These are phyloP conservation scores for Elaeis oleifera DNA, from an alignment of 202 grass and related monocot species.

Conservation along the genomic window DNA sequence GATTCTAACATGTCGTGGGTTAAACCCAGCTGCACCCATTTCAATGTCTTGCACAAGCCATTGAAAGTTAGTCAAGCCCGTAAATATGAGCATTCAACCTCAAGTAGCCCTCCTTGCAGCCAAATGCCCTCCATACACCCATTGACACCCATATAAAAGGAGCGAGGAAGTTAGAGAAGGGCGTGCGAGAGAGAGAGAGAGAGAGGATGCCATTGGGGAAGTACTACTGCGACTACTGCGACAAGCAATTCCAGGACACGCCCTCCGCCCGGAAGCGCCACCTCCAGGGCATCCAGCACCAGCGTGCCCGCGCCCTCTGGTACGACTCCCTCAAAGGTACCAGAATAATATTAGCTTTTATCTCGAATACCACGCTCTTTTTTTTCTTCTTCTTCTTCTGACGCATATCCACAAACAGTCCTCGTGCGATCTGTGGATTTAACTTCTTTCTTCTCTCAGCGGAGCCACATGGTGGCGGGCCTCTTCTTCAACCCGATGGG, in stretches of 20 bases:
- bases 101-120: neutral
- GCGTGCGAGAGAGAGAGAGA: neutral
- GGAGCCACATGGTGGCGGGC: slow-evolving; percentile 39
- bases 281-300: slow-evolving; percentile 53
- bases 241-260: slow-evolving; percentile 92
- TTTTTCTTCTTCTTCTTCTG: neutral
- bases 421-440: neutral
- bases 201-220: slow-evolving; percentile 66
- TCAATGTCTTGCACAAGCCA: no score
- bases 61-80: no score
- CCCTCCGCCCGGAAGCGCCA: slow-evolving; percentile 68
- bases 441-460: neutral
- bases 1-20: no score
- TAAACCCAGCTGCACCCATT: no score
- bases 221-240: slow-evolving; percentile 93
- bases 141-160: neutral
- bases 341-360: no score
- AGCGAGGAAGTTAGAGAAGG: neutral
- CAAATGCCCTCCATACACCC: neutral
- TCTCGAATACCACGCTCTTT: neutral
- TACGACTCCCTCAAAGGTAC: slow-evolving; percentile 64
- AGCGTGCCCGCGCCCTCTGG: slow-evolving; percentile 63
- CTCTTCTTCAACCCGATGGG: slow-evolving; percentile 34
- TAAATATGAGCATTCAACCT: no score
- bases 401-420: slow-evolving; percentile 23